phyloP scores from a whole-genome alignment of 2,329 filamentous ascomycete genomes.

The Graphilbum sp. region DNA sequence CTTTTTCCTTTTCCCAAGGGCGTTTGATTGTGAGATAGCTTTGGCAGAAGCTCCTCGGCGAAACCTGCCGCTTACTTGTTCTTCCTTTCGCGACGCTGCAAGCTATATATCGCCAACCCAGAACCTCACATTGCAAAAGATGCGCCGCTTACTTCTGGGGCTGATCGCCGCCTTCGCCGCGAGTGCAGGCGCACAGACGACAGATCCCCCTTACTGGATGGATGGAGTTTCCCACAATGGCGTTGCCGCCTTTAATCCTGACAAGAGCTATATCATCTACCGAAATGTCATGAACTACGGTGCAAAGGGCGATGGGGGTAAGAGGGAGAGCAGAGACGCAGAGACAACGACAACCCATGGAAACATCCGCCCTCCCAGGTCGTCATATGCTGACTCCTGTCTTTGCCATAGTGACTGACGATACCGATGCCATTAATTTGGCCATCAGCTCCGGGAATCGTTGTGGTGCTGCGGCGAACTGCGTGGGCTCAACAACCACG shows the following conservation, averaged over 20 bases:
- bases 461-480: slow-evolving; percentile 13
- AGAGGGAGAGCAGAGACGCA: slow-evolving; percentile 1
- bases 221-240: slow-evolving; percentile 29
- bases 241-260: slow-evolving; percentile 26
- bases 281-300: slow-evolving; percentile 23
- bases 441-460: slow-evolving; percentile 33
- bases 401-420: slow-evolving; percentile 53
- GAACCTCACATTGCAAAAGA: too few relatives aligned
- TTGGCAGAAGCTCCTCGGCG: too few relatives aligned
- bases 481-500: slow-evolving; percentile 9
- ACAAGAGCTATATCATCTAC: slow-evolving; percentile 14
- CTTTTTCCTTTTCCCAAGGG: too few relatives aligned
- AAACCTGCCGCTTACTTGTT: too few relatives aligned
- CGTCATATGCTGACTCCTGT: too few relatives aligned
- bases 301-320: slow-evolving; percentile 52
- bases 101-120: too few relatives aligned
- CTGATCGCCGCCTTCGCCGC: background rate
- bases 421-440: slow-evolving; percentile 54
- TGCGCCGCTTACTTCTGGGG: too few relatives aligned
- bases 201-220: slow-evolving; percentile 20
- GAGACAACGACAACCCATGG: too few relatives aligned
- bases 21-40: too few relatives aligned
- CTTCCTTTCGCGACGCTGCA: too few relatives aligned
- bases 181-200: slow-evolving; percentile 7
- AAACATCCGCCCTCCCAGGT: too few relatives aligned